Percentiles rank a stretch among this genome's conserved stretches.
These are phyloP conservation scores for Podospora fimiseda DNA, from an alignment of 495 filamentous ascomycete genomes.

Conservation along the genomic window DNA sequence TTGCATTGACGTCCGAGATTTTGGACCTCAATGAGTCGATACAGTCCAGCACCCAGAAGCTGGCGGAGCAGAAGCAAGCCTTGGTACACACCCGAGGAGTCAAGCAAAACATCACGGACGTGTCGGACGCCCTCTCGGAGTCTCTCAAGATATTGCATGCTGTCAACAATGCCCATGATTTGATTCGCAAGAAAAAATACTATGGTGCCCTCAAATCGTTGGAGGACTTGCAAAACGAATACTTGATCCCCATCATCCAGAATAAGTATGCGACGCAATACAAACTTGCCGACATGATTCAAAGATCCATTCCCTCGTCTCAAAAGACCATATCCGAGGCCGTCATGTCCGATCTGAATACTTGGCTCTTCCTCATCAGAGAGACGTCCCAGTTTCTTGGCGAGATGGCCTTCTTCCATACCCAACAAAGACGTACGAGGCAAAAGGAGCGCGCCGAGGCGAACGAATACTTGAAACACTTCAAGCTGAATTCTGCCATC, in stretches of 20 bases:
- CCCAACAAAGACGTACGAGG: slow-evolving; percentile 74
- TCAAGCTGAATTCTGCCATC: slow-evolving; percentile 92
- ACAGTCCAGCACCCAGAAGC: slow-evolving; percentile 87
- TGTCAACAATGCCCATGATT: slow-evolving; percentile 89
- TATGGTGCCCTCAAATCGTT: slow-evolving; percentile 90
- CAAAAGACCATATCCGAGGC: slow-evolving; percentile 90
- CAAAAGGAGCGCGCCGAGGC: slow-evolving; percentile 74
- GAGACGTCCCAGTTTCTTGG: slow-evolving; percentile 93
- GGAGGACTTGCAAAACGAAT: slow-evolving; percentile 93
- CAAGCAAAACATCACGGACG: slow-evolving; percentile 93
- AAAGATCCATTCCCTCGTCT: slow-evolving; percentile 86
- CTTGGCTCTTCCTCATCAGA: slow-evolving; percentile 92
- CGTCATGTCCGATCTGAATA: slow-evolving; percentile 95
- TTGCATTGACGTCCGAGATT: slow-evolving; percentile 82
- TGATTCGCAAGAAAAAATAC: slow-evolving; percentile 85
- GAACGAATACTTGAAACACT: slow-evolving; percentile 63
- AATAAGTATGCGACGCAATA: slow-evolving; percentile 84
- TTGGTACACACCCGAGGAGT: slow-evolving; percentile 86
- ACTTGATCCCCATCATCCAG: slow-evolving; percentile 57
- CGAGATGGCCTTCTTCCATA: slow-evolving; percentile 95
- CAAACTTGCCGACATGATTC: slow-evolving; percentile 92
- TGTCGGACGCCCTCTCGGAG: slow-evolving; percentile 79
- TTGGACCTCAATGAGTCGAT: slow-evolving; percentile 88
- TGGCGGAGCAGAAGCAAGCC: slow-evolving; percentile 90
- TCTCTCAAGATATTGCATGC: slow-evolving; percentile 87